A percentile compares a stretch with the other conserved stretches of the same genome.
Conservation (phyloP, 2,329 filamentous ascomycete genomes). For the Aureobasidium sp. region DNA sequence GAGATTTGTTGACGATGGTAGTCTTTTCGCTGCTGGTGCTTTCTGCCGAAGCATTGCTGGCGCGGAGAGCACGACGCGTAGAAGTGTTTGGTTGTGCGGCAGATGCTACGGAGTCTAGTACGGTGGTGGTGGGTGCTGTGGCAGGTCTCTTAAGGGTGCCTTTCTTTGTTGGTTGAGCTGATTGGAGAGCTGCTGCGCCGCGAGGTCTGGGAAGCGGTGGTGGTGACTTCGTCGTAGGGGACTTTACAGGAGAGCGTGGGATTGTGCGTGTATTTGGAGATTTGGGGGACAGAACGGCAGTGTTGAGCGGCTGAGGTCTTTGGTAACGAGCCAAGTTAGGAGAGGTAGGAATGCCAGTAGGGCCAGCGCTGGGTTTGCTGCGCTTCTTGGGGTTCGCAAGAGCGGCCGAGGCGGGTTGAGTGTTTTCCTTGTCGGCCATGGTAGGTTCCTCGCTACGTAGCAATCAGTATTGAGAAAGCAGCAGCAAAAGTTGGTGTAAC, state of each 20-base stretch:
- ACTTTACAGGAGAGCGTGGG: conserved; percentile 46
- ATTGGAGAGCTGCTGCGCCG: neutral
- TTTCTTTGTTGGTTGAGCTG: neutral
- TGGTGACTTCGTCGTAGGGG: conserved; percentile 26
- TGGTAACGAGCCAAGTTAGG: conserved; percentile 17
- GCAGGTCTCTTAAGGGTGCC: conserved; percentile 8
- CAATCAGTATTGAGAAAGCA: conserved; percentile 17
- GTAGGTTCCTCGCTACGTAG: conserved; percentile 50
- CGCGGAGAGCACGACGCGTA: neutral
- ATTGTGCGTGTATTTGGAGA: conserved; percentile 69
- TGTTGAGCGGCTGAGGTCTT: conserved; percentile 28
- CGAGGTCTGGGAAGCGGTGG: conserved; percentile 1
- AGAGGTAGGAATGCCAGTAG: conserved; percentile 20
- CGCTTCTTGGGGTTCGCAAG: conserved; percentile 64
- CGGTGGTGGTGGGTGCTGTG: conserved; percentile 25
- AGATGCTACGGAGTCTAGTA: conserved; percentile 47
- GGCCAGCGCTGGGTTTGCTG: conserved; percentile 31
- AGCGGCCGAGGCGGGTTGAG: conserved; percentile 35
- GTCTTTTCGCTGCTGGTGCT: conserved; percentile 54
- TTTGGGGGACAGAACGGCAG: conserved; percentile 68
- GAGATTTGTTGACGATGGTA: conserved; percentile 50
- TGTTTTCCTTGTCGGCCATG: conserved; percentile 68
- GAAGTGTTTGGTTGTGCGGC: conserved; percentile 43
- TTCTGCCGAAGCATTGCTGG: conserved; percentile 15
- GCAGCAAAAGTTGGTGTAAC: conserved; percentile 16